Percentiles rank a stretch among this genome's conserved stretches.
phyloP scores from a whole-genome alignment of 23 red algal species.

The Agarophyton chilense region DNA sequence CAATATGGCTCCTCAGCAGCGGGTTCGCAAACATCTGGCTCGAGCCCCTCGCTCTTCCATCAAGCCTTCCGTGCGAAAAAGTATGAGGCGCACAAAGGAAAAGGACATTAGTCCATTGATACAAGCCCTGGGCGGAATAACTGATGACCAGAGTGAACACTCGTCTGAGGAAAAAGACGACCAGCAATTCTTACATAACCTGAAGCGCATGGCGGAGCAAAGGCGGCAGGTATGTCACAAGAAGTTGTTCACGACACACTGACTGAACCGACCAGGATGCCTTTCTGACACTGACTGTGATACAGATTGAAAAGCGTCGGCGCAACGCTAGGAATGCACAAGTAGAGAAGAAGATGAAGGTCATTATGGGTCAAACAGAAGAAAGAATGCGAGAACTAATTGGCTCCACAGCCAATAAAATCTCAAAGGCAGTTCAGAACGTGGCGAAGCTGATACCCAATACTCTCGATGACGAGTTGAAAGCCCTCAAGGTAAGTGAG shows the following conservation, averaged over 20 bases:
- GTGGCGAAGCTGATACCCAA: neutral
- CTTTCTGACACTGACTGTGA: neutral
- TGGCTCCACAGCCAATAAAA: constrained; percentile 3
- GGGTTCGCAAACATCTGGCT: neutral
- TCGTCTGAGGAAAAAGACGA: neutral
- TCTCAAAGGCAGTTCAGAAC: neutral
- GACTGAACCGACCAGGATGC: neutral
- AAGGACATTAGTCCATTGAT: neutral
- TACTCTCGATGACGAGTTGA: neutral
- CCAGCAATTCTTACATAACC: constrained; percentile 5
- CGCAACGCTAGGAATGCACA: neutral
- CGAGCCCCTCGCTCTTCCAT: neutral
- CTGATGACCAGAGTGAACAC: neutral
- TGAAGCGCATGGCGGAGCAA: constrained; percentile 9
- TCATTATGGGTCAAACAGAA: neutral
- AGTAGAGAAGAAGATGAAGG: constrained; percentile 9
- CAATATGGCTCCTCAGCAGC: neutral
- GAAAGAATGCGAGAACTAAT: neutral
- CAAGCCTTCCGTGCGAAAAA: neutral
- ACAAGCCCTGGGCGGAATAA: neutral
- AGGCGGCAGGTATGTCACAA: neutral
- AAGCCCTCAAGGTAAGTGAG: neutral
- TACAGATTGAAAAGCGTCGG: constrained; percentile 2
- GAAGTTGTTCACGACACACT: neutral
- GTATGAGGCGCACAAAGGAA: neutral